Evolutionary conservation across 305 asterid species (phyloP), one percentile per base, ranked within the genome.

Genomic region (Ilex paraguariensis): DNA sequence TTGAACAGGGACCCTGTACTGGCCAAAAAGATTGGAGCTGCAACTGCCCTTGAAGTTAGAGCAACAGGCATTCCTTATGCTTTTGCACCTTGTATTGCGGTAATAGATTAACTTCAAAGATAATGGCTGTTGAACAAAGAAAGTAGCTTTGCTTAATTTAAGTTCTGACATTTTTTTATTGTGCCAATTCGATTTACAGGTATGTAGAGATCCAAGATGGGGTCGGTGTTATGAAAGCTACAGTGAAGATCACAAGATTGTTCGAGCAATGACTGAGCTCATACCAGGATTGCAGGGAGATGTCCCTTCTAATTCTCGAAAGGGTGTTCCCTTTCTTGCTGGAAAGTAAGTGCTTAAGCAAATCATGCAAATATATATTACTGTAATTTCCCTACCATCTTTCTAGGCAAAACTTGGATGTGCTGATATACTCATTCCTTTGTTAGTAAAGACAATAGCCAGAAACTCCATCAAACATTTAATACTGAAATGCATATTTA

Each of bases 231-330:
- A 9, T 31, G 60, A 56, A 3, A 56, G 60, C 12, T 56, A 56
- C 44, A 56, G 60, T 56, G 60, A 56, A 56, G 60, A 56, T 31
- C 60, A 7, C n/a, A 12, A 10, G 4, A n/a, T 56, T 56, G 60
- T 56, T 56, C 39, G 60, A 28, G 11, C 60, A 30, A 56, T 56
- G 60, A 56, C 60, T 12, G 60, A 56, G 42, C 60, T 56, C 10
- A 56, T 56, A 9, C 60, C 60, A 31, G 60, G 60, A 10, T 21
- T 56, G 6, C 60, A 56, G 28, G 60, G 60, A 56, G 60, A 56
- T 3, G 28, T 56, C 15, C 60, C 60, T 56, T 8, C 56, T 14
- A 32, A 56, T 56, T 10, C 15, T 10, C 39, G 60, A 56, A 56
- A 56, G 44, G 60, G 60, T 28, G 60, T 31, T 28, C 60, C 60